A percentile compares a stretch with the other conserved stretches of the same genome.
These are phyloP conservation scores for Fusarium sp. DNA, from an alignment of 2,329 filamentous ascomycete species.

Conservation along the genomic window DNA sequence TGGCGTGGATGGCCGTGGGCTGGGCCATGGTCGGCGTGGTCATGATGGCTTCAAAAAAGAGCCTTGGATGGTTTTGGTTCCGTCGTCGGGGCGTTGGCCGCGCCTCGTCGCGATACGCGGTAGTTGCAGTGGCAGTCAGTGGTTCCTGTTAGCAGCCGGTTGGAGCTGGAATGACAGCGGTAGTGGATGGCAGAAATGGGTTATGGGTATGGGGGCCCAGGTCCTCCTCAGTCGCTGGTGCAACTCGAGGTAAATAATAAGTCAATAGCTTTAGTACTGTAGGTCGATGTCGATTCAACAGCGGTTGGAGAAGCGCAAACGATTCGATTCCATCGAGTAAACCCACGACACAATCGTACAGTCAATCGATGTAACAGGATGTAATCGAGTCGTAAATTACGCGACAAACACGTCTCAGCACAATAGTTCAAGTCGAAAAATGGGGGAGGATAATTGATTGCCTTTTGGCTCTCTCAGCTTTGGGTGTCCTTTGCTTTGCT, in stretches of 20 bases:
- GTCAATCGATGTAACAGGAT: slow-evolving; percentile 40
- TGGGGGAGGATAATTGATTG: slow-evolving; percentile 35
- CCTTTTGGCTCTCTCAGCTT: slow-evolving; percentile 4
- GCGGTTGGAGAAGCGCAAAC: slow-evolving; percentile 42
- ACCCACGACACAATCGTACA: slow-evolving; percentile 44
- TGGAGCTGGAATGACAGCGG: slow-evolving; percentile 40
- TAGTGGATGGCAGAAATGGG: slow-evolving; percentile 44
- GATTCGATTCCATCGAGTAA: slow-evolving; percentile 45
- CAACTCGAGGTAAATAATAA: slow-evolving; percentile 45
- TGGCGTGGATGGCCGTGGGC: slow-evolving; percentile 49
- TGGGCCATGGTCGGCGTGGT: slow-evolving; percentile 51
- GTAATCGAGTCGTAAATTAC: slow-evolving; percentile 36
- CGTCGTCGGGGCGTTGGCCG: slow-evolving; percentile 43
- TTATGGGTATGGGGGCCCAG: slow-evolving; percentile 7
- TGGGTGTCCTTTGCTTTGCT: slow-evolving; percentile 26
- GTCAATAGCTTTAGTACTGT: slow-evolving; percentile 44
- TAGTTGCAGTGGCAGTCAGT: slow-evolving; percentile 47
- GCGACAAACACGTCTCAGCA: slow-evolving; percentile 34
- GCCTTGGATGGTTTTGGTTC: slow-evolving; percentile 11
- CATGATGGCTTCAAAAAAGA: slow-evolving; percentile 35
- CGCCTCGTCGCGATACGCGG: slow-evolving; percentile 54
- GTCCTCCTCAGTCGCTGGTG: slow-evolving; percentile 47
- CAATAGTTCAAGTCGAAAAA: slow-evolving; percentile 40
- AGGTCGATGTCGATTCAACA: not conserved
- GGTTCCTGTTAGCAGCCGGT: slow-evolving; percentile 36